Evolutionary conservation across 257 asterid genomes (phyloP).

Genomic region (Capsicum pubescens): DNA sequence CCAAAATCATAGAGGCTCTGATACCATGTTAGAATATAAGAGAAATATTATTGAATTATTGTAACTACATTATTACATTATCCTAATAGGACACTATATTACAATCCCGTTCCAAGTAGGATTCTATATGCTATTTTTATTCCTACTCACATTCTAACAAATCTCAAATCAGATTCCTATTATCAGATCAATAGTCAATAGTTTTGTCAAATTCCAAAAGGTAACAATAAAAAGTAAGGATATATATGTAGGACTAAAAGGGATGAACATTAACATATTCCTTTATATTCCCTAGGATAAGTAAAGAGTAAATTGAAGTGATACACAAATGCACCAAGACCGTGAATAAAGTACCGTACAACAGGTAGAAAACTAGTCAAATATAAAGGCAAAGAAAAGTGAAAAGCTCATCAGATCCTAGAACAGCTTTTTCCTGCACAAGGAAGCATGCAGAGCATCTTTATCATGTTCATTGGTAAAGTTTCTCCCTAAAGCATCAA

Average conservation of each 20-base stretch:
- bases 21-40: too few species aligned
- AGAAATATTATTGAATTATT: too few species aligned
- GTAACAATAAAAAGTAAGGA: neutral
- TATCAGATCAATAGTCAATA: neutral
- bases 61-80: too few species aligned
- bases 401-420: slow-evolving; percentile 10
- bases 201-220: neutral
- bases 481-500: neutral
- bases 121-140: too few species aligned
- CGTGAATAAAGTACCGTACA: neutral
- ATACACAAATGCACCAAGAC: neutral
- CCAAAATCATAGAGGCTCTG: too few species aligned
- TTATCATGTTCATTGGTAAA: slow-evolving; percentile 6
- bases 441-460: neutral
- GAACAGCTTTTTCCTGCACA: slow-evolving; percentile 21
- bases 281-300: neutral
- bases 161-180: slow-evolving; percentile 17
- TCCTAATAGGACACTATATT: too few species aligned
- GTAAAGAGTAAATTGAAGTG: neutral
- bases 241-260: neutral
- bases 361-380: slow-evolving; percentile 15
- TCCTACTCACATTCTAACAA: too few species aligned
- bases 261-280: neutral
- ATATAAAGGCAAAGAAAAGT: slow-evolving; percentile 10
- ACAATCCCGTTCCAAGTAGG: too few species aligned